Percentiles rank a stretch among this genome's conserved stretches.
Conservation (phyloP, 106 monocot species). For the Dendrobium nobile region DNA sequence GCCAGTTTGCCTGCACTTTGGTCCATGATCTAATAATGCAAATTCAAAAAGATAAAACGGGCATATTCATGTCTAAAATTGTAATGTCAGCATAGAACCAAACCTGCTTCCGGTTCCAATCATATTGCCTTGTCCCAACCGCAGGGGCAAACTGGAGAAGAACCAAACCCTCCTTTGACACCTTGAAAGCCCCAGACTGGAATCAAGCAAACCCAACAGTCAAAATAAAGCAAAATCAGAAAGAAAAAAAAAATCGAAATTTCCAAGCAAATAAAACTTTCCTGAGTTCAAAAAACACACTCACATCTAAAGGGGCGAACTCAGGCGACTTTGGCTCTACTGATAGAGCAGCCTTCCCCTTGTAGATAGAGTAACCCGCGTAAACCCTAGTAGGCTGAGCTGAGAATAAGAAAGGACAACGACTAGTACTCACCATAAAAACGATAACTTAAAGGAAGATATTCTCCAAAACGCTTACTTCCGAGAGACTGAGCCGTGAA, state of each 20-base stretch:
- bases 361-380: conserved; percentile 80
- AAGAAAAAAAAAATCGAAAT: not conserved
- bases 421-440: not conserved
- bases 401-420: not conserved
- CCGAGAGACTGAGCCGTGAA: conserved; percentile 11
- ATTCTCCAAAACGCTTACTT: not conserved
- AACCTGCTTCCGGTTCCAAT: conserved; percentile 94
- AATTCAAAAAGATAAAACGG: not conserved
- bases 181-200: conserved; percentile 81
- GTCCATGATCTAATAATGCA: not conserved
- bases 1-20: not conserved
- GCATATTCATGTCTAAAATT: not conserved
- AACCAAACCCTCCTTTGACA: conserved; percentile 77
- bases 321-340: conserved; percentile 76
- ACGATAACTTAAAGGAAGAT: not conserved
- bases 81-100: not conserved
- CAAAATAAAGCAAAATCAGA: not conserved
- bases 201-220: conserved; percentile 4
- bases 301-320: conserved; percentile 75
- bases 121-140: conserved; percentile 66
- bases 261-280: not conserved
- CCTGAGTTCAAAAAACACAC: not conserved
- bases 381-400: conserved; percentile 49
- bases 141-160: conserved; percentile 91
- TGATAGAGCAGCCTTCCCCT: conserved; percentile 88